phyloP scores from a whole-genome alignment of 768 basidiomycete species.

The Tylopilus plumbeoviolaceoides region DNA sequence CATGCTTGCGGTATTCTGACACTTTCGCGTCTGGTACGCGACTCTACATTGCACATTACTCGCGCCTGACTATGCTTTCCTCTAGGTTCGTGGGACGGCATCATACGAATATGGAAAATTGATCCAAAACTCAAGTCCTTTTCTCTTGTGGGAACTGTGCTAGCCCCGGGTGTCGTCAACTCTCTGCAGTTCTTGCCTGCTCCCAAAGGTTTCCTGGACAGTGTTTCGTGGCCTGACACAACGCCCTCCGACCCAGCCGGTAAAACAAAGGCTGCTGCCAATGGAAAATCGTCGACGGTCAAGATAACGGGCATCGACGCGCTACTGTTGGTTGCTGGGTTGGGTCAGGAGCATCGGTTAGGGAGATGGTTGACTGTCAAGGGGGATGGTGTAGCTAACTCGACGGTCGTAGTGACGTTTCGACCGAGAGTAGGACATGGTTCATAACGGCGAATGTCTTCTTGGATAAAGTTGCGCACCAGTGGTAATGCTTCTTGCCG shows the following conservation, averaged over 20 bases:
- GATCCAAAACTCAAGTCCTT: slow-evolving; percentile 78
- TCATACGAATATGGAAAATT: slow-evolving; percentile 88
- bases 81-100: slow-evolving; percentile 90
- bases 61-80: slow-evolving; percentile 1
- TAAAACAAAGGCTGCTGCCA: not conserved
- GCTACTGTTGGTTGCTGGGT: slow-evolving; percentile 70
- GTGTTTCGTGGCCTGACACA: slow-evolving; percentile 39
- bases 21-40: slow-evolving; percentile 80
- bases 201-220: slow-evolving; percentile 38
- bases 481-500: too few relatives aligned
- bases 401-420: slow-evolving; percentile 60
- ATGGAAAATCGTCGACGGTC: slow-evolving; percentile 13
- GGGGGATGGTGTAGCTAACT: slow-evolving; percentile 66
- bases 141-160: slow-evolving; percentile 56
- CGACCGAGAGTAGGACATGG: slow-evolving; percentile 28
- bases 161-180: slow-evolving; percentile 81
- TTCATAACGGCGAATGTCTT: too few relatives aligned
- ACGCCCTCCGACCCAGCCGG: not conserved
- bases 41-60: not conserved
- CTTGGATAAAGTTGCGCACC: too few relatives aligned
- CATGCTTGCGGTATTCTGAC: slow-evolving; percentile 83
- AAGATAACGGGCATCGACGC: slow-evolving; percentile 31
- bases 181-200: slow-evolving; percentile 77
- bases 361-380: slow-evolving; percentile 86
- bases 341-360: slow-evolving; percentile 85